Base-by-base conservation (phyloP, 306 rosid species). In the Urtica urens region DNA sequence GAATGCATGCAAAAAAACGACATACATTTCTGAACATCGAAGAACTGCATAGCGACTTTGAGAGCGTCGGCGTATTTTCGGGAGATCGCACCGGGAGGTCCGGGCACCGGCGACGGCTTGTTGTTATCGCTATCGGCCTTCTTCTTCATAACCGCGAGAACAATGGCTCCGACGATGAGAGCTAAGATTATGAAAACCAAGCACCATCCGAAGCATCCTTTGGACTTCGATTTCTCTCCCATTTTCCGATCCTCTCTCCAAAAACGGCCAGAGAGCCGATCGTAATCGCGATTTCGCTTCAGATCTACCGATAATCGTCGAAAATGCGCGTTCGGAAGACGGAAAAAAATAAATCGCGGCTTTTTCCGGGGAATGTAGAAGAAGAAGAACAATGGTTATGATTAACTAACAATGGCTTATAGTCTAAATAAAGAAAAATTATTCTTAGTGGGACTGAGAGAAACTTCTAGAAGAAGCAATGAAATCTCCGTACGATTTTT, bases 21-120 rank as follows among this genome's bases (percentile, higher is more conserved):
- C 58, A 16, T 78, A 88, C 99, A 85, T 68, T 92, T 92, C 52
- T 92, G 99, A 2, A 85, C 30, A 53, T 92, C 96, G 70, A 92
- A 79, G 77, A 92, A 92, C 26, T 71, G 72, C 70, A 85, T 14
- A n/a, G 99, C 76, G 23, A 68, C 33, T 69, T 78, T 67, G 67
- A 92, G 94, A 21, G 99, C 93, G 53, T 69, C 68, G 38, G 83
- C 28, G 58, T 92, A 92, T 51, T 71, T 76, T 50, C 75, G 62
- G 54, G 64, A 53, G 58, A 74, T 51, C 52, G 78, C 83, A 30
- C 92, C 93, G 3, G 96, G 94, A 2, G 94, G 87, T 0, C 96
- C 96, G 0, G 92, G 92, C 39, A 80, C 82, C 18, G 96, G 81
- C 38, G 66, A 75, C 0, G 75, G 30, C 38, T 66, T 60, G 37